Evolutionary conservation across 371 early-diverging fungal genomes (phyloP).

Genomic region (Apophysomyces ossiformis): DNA sequence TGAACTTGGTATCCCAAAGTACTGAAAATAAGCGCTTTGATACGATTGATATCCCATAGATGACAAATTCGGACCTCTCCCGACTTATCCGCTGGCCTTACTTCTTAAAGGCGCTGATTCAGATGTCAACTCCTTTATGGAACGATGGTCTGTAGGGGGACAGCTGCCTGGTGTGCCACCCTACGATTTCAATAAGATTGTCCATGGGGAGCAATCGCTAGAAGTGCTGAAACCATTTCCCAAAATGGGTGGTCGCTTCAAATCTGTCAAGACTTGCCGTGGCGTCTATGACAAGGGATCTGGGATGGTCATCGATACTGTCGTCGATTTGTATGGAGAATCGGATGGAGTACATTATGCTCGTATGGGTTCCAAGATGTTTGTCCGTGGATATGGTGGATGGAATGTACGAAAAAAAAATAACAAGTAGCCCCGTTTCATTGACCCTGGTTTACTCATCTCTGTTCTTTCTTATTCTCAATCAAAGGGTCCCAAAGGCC

Average conservation of each 20-base stretch:
- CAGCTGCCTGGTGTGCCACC: slow-evolving; percentile 66
- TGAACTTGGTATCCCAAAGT: slow-evolving; percentile 54
- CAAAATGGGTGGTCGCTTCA: slow-evolving; percentile 57
- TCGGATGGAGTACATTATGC: slow-evolving; percentile 52
- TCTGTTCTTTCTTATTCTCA: no score
- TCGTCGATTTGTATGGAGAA: slow-evolving; percentile 57
- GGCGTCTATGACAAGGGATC: slow-evolving; percentile 68
- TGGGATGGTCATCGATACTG: slow-evolving; percentile 71
- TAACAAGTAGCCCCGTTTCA: no score
- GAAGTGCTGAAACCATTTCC: slow-evolving; percentile 67
- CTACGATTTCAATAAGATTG: slow-evolving; percentile 67
- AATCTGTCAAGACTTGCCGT: slow-evolving; percentile 38
- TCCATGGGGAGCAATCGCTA: slow-evolving; percentile 76
- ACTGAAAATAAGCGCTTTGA: background rate
- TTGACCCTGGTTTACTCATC: no score
- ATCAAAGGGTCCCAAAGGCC: slow-evolving; percentile 57
- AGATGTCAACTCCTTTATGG: slow-evolving; percentile 67
- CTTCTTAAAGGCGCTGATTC: slow-evolving; percentile 55
- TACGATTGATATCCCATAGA: slow-evolving; percentile 36
- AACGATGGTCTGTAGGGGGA: slow-evolving; percentile 35
- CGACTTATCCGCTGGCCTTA: slow-evolving; percentile 72
- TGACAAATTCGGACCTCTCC: slow-evolving; percentile 66
- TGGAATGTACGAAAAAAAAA: slow-evolving; percentile 38
- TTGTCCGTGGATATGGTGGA: slow-evolving; percentile 63
- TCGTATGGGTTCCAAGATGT: slow-evolving; percentile 50